phyloP scores from a whole-genome alignment of 345 rosid species.

The Arabis hirsuta region DNA sequence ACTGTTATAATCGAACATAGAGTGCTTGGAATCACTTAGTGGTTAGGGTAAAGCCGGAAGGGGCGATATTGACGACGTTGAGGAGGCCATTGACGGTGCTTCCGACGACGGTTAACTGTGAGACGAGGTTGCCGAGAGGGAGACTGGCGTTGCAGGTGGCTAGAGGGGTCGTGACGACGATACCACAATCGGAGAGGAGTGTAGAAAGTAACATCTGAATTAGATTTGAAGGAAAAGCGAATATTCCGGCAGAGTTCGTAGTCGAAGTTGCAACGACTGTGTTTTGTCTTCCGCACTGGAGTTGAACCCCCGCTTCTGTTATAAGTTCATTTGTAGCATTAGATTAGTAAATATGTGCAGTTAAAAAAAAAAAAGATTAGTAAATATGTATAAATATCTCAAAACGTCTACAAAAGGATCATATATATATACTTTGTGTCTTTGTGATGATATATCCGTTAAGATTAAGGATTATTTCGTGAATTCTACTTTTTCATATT shows the following conservation, averaged over 20 bases:
- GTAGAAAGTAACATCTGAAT: conserved; percentile 48
- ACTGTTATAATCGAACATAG: background rate
- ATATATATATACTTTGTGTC: too few relatives aligned
- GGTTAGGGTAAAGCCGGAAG: conserved; percentile 52
- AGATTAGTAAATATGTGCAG: background rate
- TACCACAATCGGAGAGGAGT: conserved; percentile 47
- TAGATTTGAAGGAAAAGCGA: conserved; percentile 50
- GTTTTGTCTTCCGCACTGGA: conserved; percentile 53
- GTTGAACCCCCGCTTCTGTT: conserved; percentile 61
- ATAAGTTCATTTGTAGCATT: too few relatives aligned
- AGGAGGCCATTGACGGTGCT: conserved; percentile 48
- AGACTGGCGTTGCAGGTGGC: conserved; percentile 56
- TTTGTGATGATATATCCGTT: too few relatives aligned
- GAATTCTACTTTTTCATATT: background rate
- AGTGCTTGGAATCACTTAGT: conserved; percentile 19
- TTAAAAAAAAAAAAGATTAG: too few relatives aligned
- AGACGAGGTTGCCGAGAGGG: conserved; percentile 51
- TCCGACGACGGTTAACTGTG: conserved; percentile 53
- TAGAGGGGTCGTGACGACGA: conserved; percentile 62
- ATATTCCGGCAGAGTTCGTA: conserved; percentile 50
- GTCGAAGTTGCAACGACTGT: conserved; percentile 50
- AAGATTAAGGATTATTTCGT: too few relatives aligned
- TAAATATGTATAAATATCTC: too few relatives aligned
- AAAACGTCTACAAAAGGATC: too few relatives aligned
- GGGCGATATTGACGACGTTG: conserved; percentile 46